Percentiles rank a stretch among this genome's conserved stretches.
Conservation (phyloP, 2,329 filamentous ascomycete genomes). For the Colletotrichum camelliae region DNA sequence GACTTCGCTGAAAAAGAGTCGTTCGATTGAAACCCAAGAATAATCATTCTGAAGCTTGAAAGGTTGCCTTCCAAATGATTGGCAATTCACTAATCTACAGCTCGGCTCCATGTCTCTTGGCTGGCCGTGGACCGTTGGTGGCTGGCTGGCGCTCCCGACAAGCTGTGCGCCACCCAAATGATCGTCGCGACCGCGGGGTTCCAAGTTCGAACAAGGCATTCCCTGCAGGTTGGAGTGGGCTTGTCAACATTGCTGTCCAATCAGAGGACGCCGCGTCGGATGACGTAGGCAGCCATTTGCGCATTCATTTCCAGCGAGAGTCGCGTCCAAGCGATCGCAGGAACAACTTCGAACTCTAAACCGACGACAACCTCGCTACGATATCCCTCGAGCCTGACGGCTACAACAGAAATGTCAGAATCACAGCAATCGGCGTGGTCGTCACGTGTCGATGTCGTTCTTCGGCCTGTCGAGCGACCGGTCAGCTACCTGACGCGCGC, state of each 20-base stretch:
- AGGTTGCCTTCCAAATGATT: not conserved
- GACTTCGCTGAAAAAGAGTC: not conserved
- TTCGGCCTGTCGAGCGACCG: conserved; percentile 37
- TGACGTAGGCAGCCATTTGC: conserved; percentile 1
- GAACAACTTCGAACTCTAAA: not conserved
- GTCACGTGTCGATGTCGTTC: conserved; percentile 9
- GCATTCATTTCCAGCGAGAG: not conserved
- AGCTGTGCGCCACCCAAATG: not conserved
- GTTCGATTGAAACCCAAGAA: not conserved
- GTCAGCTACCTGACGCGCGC: conserved; percentile 49
- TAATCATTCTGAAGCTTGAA: too few species aligned
- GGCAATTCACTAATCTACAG: not conserved
- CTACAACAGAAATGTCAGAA: not conserved
- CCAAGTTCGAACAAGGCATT: not conserved
- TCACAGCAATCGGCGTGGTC: conserved; percentile 11
- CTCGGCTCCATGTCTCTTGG: not conserved
- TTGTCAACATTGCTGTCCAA: not conserved
- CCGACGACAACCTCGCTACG: not conserved
- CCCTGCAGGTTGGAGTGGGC: not conserved
- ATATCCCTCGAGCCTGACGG: not conserved
- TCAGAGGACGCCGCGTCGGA: not conserved
- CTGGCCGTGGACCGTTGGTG: not conserved
- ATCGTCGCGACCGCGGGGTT: not conserved
- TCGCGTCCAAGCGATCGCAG: not conserved
- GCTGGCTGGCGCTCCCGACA: not conserved